Base-by-base conservation (phyloP, 176 grass and related monocot species). In the Ananas comosus region DNA sequence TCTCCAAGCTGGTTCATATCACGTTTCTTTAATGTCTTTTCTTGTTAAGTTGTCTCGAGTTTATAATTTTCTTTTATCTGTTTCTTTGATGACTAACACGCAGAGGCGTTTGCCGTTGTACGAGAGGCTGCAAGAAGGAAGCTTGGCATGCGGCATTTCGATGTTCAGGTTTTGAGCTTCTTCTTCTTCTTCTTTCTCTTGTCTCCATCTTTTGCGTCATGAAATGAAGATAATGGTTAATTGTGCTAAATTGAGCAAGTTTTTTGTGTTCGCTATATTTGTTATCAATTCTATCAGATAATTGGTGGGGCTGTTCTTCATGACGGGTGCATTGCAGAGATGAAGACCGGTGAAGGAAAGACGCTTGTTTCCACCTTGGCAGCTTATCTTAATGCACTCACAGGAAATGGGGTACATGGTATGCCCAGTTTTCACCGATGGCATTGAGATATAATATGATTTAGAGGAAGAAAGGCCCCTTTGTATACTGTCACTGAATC, bases 331-430 rank as follows among this genome's bases (percentile, higher is more conserved):
- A 96, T 96, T 75, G 93, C 93, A 0, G 93, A 92, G 84, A 92
- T 96, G 93, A 96, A 96, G 83, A 96, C 89, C 8, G 93, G 93
- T 1, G 86, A 96, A 77, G 89, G 93, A 48, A 96, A 96, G 75
- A 96, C 93, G 0, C 88, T 96, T 9, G 89, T 96, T 52, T 92
- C 89, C 12, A 96, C 93, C 49, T 78, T 96, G 14, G 81, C 84
- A 3, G 88, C 93, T 22, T 96, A 92, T 87, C 86, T 92, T 51
- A 92, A 96, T 79, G 89, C 89, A 1, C 79, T 96, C 53, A 81
- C 86, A 5, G 84, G 93, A 77, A 74, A 96, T 74, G 93, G 93
- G 27, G 89, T 96, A 79, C 93, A 92, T 79, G 86, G 89, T 96
- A 96, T 65, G 3, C 50, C 2, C 27, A 27, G 14, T 14, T 68